Base-by-base conservation (phyloP, 2,329 filamentous ascomycete species). In the Paecilomyces variotii region DNA sequence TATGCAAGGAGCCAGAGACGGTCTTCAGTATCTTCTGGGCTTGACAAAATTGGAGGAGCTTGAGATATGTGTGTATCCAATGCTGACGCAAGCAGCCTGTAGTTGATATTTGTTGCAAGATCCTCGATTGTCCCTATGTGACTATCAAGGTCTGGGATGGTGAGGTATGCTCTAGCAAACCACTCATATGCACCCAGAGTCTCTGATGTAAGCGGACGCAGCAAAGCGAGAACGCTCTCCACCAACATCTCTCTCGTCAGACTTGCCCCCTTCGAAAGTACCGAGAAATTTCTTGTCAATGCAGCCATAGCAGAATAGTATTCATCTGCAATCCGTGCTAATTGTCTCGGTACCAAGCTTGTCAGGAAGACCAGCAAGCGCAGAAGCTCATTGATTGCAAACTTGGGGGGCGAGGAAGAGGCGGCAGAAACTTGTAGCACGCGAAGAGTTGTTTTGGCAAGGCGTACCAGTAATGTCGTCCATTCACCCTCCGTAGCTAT, bases 1-100 rank as follows among this genome's bases (percentile, higher is more conserved):
- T 84, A 81, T 26, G 81, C 79, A 50, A 87, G 74, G 7, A 87
- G 72, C 76, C 83, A 85, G 19, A 85, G 68, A 14, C 80, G 78
- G 59, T 71, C 72, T 50, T 76, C 71, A 9, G 69, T 67, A 60
- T 74, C 72, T 26, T 71, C 67, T 30, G 74, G 55, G 64, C 64
- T 57, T 60, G 72, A 61, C 19, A 70, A 67, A 4, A 62, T 64
- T 30, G 66, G 63, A 28, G 58, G 56, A 6, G 63, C 59, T 12
- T 64, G 59, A 64, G 54, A 68, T 64, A 68, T 74, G 61, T 64
- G 60, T 57, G 68, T 60, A 19, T 69, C 68, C 56, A 80, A 62
- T 2, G 73, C 72, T 45, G 70, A 70, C 4, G 75, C 72, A 27
- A 80, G 65, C 52, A 81, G 66, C 60, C 80, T 80, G 63, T 82